phyloP scores from a whole-genome alignment of 169 alveolate species.

The Eimeria tenella region DNA sequence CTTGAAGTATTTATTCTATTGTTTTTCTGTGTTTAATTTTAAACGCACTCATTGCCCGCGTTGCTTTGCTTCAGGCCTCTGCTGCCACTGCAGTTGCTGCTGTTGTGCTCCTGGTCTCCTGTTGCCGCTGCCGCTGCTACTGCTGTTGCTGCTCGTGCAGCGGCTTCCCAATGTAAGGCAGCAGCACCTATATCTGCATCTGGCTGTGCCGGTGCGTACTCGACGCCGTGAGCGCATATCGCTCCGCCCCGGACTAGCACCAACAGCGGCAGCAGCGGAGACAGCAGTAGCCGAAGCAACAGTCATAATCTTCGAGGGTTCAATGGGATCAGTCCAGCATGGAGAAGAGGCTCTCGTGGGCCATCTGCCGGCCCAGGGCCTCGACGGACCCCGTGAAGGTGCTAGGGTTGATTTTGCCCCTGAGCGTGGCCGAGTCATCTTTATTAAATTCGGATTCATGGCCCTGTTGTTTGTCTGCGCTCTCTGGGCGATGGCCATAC shows the following conservation, averaged over 20 bases:
- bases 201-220: background rate
- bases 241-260: background rate
- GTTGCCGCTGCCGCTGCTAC: slow-evolving; percentile 15
- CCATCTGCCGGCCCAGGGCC: too few species aligned
- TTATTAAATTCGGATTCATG: background rate
- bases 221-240: too few species aligned
- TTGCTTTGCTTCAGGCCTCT: background rate
- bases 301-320: background rate
- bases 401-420: background rate
- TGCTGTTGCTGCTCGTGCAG: background rate
- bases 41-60: too few species aligned
- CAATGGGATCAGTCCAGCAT: background rate
- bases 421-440: background rate
- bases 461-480: slow-evolving; percentile 3
- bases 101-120: background rate
- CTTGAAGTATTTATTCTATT: too few species aligned
- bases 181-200: background rate
- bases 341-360: background rate
- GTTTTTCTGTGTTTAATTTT: too few species aligned
- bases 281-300: slow-evolving; percentile 3
- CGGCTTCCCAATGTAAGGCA: background rate
- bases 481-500: background rate
- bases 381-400: background rate
- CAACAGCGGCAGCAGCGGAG: slow-evolving; percentile 10
- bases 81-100: slow-evolving; percentile 17